phyloP scores from a whole-genome alignment of 1,284 basidiomycete genomes.

The Hymenochaete sp. region DNA sequence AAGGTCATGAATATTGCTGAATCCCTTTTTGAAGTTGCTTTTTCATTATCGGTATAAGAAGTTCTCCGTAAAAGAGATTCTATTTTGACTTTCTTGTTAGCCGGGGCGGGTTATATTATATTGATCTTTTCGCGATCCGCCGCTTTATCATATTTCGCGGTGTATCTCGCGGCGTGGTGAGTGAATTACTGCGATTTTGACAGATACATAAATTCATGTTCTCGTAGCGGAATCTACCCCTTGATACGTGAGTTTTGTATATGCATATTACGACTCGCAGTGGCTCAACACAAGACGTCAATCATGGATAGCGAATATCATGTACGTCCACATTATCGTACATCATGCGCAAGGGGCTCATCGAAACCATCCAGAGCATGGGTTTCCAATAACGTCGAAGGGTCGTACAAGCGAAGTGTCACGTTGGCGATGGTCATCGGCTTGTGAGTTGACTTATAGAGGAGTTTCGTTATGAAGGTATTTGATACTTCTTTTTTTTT shows the following conservation, averaged over 20 bases:
- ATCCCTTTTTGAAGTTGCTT: slow-evolving; percentile 25
- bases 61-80: not conserved
- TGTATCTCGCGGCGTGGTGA: slow-evolving; percentile 60
- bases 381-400: slow-evolving; percentile 67
- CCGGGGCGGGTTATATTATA: slow-evolving; percentile 56
- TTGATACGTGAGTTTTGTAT: slow-evolving; percentile 43
- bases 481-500: not conserved
- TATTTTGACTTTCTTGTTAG: slow-evolving; percentile 16
- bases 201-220: not conserved
- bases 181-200: slow-evolving; percentile 16
- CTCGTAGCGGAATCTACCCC: slow-evolving; percentile 57
- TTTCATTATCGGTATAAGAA: slow-evolving; percentile 32
- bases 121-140: slow-evolving; percentile 52
- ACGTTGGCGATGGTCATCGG: slow-evolving; percentile 63
- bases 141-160: slow-evolving; percentile 59
- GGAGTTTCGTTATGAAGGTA: not conserved
- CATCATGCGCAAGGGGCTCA: slow-evolving; percentile 2
- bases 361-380: slow-evolving; percentile 43
- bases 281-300: too few relatives aligned
- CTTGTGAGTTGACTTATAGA: slow-evolving; percentile 33
- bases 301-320: slow-evolving; percentile 44
- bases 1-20: not conserved
- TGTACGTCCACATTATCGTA: slow-evolving; percentile 30
- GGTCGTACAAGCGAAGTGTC: slow-evolving; percentile 68
- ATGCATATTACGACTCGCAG: not conserved